phyloP scores from a whole-genome alignment of 176 grass and related monocot genomes.

The Rhynchospora pubera region DNA sequence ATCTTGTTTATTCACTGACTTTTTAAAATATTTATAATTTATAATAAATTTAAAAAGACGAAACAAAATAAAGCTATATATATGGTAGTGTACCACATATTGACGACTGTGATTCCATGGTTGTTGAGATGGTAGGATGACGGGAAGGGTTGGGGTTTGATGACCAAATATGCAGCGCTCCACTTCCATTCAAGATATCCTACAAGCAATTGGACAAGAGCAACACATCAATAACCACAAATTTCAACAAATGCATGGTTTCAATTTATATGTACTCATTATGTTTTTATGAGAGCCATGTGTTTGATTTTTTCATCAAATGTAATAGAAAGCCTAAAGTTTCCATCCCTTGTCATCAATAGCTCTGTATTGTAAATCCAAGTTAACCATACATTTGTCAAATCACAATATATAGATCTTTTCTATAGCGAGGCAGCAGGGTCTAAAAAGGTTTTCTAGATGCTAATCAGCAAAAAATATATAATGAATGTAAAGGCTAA shows the following conservation, averaged over 20 bases:
- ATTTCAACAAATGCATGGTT: neutral
- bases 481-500: too few relatives aligned
- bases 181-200: constrained; percentile 46
- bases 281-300: neutral
- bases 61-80: neutral
- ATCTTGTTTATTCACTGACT: neutral
- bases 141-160: constrained; percentile 30
- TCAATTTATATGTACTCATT: neutral
- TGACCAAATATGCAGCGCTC: constrained; percentile 41
- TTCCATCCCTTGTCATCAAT: neutral
- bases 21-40: neutral
- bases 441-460: too few relatives aligned
- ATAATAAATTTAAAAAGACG: neutral
- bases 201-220: constrained; percentile 17
- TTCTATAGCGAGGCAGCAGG: neutral
- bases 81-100: constrained; percentile 44
- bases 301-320: neutral
- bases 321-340: neutral
- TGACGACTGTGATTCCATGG: constrained; percentile 67
- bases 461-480: too few relatives aligned
- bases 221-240: constrained; percentile 14
- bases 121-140: constrained; percentile 48
- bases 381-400: neutral
- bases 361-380: too few relatives aligned
- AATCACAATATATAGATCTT: neutral